These are phyloP conservation scores for Paramecium pentaurelia DNA, from an alignment of 73 alveolate species.

Conservation along the genomic window DNA sequence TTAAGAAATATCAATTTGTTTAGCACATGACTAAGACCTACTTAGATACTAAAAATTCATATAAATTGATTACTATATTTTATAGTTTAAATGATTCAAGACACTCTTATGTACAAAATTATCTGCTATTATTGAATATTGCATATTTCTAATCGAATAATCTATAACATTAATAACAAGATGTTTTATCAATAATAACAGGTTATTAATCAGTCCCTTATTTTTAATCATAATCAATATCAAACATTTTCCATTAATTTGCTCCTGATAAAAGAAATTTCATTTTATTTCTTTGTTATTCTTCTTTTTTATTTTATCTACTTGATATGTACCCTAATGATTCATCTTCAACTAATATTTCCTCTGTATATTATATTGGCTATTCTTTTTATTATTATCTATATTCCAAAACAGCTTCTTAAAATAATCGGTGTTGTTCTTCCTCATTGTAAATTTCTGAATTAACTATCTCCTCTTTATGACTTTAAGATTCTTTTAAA, in stretches of 20 bases:
- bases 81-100: neutral
- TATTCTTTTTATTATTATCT: neutral
- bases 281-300: constrained; percentile 13
- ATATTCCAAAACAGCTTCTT: constrained; percentile 26
- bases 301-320: neutral
- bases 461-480: neutral
- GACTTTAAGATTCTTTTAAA: neutral
- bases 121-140: neutral
- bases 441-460: neutral
- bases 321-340: constrained; percentile 15
- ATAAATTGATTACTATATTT: neutral
- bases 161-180: constrained; percentile 31
- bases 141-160: neutral
- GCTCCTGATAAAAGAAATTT: neutral
- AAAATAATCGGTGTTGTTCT: neutral
- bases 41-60: neutral
- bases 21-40: neutral
- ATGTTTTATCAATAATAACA: neutral
- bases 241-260: neutral
- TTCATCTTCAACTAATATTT: neutral
- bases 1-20: neutral
- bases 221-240: neutral
- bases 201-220: neutral
- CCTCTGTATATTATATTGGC: neutral
- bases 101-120: constrained; percentile 7